A percentile compares a stretch with the other conserved stretches of the same genome.
Evolutionary conservation across 176 grass and related monocot species (phyloP).

Genomic region (Zea luxurians): DNA sequence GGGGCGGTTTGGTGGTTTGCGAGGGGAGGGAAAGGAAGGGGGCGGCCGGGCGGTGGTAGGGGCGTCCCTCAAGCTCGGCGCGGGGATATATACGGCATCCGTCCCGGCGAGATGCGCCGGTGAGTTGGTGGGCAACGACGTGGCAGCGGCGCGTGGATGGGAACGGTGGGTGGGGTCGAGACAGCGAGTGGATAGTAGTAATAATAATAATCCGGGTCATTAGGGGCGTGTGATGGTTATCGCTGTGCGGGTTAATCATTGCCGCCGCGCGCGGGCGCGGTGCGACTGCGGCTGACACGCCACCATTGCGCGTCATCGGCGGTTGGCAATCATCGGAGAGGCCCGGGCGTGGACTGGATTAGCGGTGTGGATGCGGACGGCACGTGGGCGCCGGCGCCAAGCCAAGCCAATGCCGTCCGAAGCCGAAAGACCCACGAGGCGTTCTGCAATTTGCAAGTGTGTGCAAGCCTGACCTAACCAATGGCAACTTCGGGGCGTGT

Average conservation of each 20-base stretch:
- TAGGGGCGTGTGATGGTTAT: constrained; percentile 39
- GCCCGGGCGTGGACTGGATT: background rate
- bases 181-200: background rate
- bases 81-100: constrained; percentile 30
- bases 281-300: background rate
- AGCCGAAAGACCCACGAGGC: background rate
- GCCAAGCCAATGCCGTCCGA: background rate
- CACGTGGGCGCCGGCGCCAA: background rate
- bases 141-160: constrained; percentile 26
- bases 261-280: constrained; percentile 24
- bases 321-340: background rate
- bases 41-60: background rate
- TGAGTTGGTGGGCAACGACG: constrained; percentile 30
- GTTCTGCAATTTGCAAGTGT: background rate
- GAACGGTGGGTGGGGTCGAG: background rate
- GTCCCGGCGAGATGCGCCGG: background rate
- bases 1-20: constrained; percentile 29
- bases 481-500: background rate
- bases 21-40: accelerated
- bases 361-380: background rate
- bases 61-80: background rate
- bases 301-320: background rate
- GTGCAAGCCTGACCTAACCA: background rate
- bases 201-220: constrained; percentile 17
- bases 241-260: constrained; percentile 26